Evolutionary conservation across 768 basidiomycete genomes (phyloP).

Genomic region (Termitomyces sp.): DNA sequence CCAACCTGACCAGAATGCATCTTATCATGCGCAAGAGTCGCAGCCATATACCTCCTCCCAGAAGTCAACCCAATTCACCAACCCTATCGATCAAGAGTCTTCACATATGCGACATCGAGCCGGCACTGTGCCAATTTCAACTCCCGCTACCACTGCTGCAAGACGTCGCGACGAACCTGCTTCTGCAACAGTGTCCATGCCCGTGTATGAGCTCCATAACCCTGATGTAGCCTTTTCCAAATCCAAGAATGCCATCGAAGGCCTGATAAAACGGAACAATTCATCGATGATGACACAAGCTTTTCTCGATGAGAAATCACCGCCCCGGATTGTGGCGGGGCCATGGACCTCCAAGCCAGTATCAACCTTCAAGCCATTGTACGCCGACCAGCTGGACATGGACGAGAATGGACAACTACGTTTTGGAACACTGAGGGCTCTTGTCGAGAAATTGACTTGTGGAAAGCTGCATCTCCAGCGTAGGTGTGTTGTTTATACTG

Average conservation of each 20-base stretch:
- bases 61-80: conserved; percentile 34
- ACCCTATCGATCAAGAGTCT: conserved; percentile 18
- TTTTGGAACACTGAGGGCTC: conserved; percentile 66
- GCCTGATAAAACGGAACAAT: conserved; percentile 20
- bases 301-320: conserved; percentile 42
- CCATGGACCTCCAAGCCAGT: conserved; percentile 60
- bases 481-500: conserved; percentile 28
- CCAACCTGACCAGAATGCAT: conserved; percentile 12
- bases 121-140: conserved; percentile 23
- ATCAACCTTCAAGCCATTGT: conserved; percentile 45
- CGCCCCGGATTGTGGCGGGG: conserved; percentile 33
- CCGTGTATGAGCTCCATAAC: conserved; percentile 6
- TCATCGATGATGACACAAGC: conserved; percentile 36
- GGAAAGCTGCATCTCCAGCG: conserved; percentile 49
- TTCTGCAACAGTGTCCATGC: conserved; percentile 22
- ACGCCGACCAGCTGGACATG: conserved; percentile 61
- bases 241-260: conserved; percentile 13
- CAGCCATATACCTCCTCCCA: conserved; percentile 24
- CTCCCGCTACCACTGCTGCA: conserved; percentile 22
- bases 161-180: conserved; percentile 40
- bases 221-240: conserved; percentile 7
- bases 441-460: conserved; percentile 69
- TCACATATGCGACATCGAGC: conserved; percentile 23
- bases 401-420: conserved; percentile 65
- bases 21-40: conserved; percentile 14